These are phyloP conservation scores for Ophiosphaerella korrae DNA, from an alignment of 2,329 filamentous ascomycete genomes.

Conservation along the genomic window DNA sequence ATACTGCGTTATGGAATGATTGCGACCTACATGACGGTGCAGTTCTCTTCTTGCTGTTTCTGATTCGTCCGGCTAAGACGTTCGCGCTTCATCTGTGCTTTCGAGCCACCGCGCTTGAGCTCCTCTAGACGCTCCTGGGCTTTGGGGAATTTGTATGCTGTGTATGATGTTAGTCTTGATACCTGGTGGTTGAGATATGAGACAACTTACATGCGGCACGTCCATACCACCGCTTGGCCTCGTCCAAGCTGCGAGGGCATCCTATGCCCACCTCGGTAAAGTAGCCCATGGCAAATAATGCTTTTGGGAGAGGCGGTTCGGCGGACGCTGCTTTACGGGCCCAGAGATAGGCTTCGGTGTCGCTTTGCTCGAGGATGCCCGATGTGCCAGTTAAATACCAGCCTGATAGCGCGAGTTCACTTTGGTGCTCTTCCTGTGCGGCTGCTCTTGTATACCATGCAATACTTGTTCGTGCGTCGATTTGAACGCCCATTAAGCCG, in stretches of 20 bases:
- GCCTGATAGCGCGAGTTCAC: conserved; percentile 66
- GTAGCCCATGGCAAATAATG: conserved; percentile 97
- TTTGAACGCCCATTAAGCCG: conserved; percentile 77
- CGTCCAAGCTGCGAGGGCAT: conserved; percentile 81
- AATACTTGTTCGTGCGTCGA: conserved; percentile 85
- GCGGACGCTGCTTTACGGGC: conserved; percentile 89
- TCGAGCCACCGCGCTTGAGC: conserved; percentile 78
- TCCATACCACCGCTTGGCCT: conserved; percentile 98
- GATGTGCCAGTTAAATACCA: conserved; percentile 93
- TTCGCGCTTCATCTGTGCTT: conserved; percentile 73
- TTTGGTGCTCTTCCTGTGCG: conserved; percentile 91
- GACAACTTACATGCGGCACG: conserved; percentile 83
- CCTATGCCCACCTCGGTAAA: conserved; percentile 96
- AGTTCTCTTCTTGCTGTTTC: conserved; percentile 87
- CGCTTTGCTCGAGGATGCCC: conserved; percentile 85
- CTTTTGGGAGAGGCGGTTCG: conserved; percentile 77
- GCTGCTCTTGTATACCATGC: conserved; percentile 93
- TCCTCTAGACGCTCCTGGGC: conserved; percentile 92
- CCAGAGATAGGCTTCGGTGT: conserved; percentile 97
- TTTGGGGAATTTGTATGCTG: conserved; percentile 93
- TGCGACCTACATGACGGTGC: conserved; percentile 71
- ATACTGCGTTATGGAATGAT: too few species aligned
- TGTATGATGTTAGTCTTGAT: conserved; percentile 17
- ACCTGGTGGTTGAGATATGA: background rate
- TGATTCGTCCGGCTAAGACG: conserved; percentile 81